Conservation (phyloP, 2,329 filamentous ascomycete genomes). For the Cylindrodendrum hubeiense region DNA sequence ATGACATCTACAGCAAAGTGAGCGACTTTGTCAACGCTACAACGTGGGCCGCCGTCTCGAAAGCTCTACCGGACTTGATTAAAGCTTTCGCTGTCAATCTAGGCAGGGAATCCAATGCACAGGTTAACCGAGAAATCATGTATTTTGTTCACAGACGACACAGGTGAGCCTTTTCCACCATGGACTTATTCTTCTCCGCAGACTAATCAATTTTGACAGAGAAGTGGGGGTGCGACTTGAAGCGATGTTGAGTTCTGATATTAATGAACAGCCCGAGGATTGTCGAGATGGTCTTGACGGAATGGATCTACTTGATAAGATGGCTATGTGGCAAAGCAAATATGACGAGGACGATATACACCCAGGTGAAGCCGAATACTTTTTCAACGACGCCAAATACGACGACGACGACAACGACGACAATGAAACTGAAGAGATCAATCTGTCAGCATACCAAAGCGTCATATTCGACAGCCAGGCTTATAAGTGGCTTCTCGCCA, state of each 20-base stretch:
- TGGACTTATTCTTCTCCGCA: neutral
- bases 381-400: neutral
- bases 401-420: neutral
- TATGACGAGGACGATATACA: neutral
- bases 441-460: neutral
- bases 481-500: neutral
- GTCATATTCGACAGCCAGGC: neutral
- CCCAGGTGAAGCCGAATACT: neutral
- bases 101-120: neutral
- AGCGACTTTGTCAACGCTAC: neutral
- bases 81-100: neutral
- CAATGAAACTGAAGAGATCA: neutral
- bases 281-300: neutral
- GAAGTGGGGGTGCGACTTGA: neutral
- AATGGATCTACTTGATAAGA: neutral
- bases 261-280: neutral
- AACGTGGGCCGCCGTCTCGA: neutral
- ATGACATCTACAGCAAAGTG: neutral
- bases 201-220: neutral
- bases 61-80: neutral
- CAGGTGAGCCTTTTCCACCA: neutral
- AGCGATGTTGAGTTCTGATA: neutral
- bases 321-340: neutral
- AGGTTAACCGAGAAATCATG: neutral
- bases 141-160: neutral